These are phyloP conservation scores for Rosa chinensis DNA, from an alignment of 306 rosid genomes.

Conservation along the genomic window DNA sequence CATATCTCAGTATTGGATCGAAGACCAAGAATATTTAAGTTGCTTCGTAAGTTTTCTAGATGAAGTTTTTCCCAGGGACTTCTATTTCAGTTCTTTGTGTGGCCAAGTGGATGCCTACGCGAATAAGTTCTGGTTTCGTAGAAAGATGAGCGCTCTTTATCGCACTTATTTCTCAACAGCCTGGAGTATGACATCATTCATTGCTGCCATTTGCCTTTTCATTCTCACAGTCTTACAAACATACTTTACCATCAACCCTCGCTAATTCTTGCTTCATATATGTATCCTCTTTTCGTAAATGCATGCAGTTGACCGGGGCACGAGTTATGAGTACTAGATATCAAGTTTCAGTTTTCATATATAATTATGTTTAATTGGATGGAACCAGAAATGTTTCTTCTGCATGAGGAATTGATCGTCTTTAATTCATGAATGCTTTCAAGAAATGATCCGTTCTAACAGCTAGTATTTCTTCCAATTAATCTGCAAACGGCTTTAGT, in stretches of 20 bases:
- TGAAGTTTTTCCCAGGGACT: slow-evolving; percentile 26
- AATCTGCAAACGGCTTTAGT: background rate
- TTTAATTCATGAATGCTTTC: background rate
- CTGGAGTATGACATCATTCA: background rate
- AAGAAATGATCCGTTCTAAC: too few species aligned
- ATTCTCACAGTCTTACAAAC: background rate
- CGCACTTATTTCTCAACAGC: background rate
- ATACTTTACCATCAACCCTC: background rate
- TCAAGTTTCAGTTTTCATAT: background rate
- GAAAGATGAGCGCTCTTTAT: background rate
- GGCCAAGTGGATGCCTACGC: background rate
- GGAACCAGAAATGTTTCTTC: background rate
- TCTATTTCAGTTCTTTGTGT: background rate
- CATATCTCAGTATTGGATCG: background rate
- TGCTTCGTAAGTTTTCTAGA: slow-evolving; percentile 19
- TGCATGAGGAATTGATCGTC: too few species aligned
- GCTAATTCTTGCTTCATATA: background rate
- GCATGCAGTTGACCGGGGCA: background rate
- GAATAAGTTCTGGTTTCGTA: background rate
- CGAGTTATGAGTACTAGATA: background rate
- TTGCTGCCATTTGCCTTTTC: slow-evolving; percentile 1
- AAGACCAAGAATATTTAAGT: slow-evolving; percentile 7
- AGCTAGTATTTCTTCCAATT: too few species aligned
- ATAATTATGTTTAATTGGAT: background rate
- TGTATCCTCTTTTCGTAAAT: too few species aligned